These are phyloP conservation scores for Cystobasidium slooffiae DNA, from an alignment of 1,284 basidiomycete species.

Conservation along the genomic window DNA sequence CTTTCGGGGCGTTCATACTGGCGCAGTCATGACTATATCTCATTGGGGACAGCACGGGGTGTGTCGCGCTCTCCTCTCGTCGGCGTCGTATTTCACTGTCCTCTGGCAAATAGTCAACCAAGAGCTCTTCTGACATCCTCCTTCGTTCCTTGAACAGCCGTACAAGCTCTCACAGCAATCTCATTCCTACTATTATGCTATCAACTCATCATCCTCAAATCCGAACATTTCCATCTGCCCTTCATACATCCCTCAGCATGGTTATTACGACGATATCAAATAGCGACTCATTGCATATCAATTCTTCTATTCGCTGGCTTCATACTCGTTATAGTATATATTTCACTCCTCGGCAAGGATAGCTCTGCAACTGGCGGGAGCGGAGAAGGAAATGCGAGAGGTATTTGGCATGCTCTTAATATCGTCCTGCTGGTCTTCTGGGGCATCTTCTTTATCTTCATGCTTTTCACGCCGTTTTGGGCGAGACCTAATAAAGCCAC, in stretches of 20 bases:
- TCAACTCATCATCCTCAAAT: slow-evolving; percentile 25
- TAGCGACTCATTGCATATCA: background rate
- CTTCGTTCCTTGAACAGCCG: background rate
- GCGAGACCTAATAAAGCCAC: slow-evolving; percentile 11
- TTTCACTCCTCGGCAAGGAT: background rate
- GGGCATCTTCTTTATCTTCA: slow-evolving; percentile 10
- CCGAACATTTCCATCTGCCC: slow-evolving; percentile 23
- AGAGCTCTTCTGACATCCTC: background rate
- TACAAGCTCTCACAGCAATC: slow-evolving; percentile 11
- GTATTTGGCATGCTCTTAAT: slow-evolving; percentile 5
- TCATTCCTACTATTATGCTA: slow-evolving; percentile 15
- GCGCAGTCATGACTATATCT: background rate
- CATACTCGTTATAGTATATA: slow-evolving; percentile 12
- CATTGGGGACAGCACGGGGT: slow-evolving; percentile 2
- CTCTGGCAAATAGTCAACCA: background rate
- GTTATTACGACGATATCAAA: slow-evolving; percentile 3
- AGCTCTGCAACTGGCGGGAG: background rate
- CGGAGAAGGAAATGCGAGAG: background rate
- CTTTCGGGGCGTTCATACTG: slow-evolving; percentile 3
- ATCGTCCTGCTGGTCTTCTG: slow-evolving; percentile 1
- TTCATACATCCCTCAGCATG: background rate
- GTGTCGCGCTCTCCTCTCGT: background rate
- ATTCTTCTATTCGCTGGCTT: background rate
- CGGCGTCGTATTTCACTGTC: background rate
- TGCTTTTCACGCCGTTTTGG: slow-evolving; percentile 11